phyloP scores from a whole-genome alignment of 495 filamentous ascomycete genomes.

The Talaromyces wortmannii region DNA sequence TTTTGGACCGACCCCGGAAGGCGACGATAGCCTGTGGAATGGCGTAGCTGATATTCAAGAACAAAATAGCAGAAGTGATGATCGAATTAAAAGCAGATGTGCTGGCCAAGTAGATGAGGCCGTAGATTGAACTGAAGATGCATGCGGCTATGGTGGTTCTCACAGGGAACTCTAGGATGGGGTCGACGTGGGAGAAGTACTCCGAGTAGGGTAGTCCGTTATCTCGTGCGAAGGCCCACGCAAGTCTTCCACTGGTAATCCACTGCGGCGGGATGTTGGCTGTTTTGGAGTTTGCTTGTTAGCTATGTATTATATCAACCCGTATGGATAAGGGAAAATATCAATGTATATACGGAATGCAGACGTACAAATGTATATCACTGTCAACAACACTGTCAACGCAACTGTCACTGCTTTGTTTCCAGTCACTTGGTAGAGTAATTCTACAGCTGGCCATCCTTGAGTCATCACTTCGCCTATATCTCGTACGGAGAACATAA shows the following conservation, averaged over 20 bases:
- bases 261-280: not conserved
- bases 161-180: constrained; percentile 16
- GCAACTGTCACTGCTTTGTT: constrained; percentile 16
- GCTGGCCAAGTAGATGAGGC: constrained; percentile 30
- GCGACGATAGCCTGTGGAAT: constrained; percentile 26
- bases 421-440: constrained; percentile 21
- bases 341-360: not conserved
- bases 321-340: not conserved
- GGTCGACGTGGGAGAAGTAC: constrained; percentile 22
- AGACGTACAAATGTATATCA: constrained; percentile 13
- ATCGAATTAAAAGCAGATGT: constrained; percentile 36
- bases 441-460: constrained; percentile 14
- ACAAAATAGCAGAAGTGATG: constrained; percentile 27
- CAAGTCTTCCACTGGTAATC: constrained; percentile 6
- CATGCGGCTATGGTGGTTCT: constrained; percentile 19
- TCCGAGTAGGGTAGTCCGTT: constrained; percentile 39
- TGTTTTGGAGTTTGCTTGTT: not conserved
- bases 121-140: constrained; percentile 23
- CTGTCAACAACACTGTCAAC: constrained; percentile 18
- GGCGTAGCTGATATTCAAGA: constrained; percentile 27
- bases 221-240: constrained; percentile 42
- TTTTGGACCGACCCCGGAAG: constrained; percentile 16
- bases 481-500: constrained; percentile 25
- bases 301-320: not conserved
- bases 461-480: constrained; percentile 17